phyloP scores from a whole-genome alignment of 352 stramenopile species.

The Phytophthora palmivora region DNA sequence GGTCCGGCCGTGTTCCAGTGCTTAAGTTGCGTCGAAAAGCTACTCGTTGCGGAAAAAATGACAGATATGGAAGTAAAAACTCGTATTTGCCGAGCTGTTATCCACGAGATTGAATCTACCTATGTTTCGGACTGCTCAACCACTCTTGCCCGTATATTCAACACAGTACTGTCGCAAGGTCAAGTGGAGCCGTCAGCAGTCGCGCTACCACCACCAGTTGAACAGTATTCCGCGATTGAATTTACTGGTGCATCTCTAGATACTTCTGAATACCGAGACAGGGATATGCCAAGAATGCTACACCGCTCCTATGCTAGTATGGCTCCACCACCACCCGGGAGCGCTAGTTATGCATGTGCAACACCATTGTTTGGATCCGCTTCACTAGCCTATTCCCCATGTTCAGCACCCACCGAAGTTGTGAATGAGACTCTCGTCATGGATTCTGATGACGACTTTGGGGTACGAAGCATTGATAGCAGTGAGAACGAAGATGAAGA shows the following conservation, averaged over 20 bases:
- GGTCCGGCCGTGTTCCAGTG: constrained; percentile 34
- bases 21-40: constrained; percentile 49
- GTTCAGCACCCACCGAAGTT: too few species aligned
- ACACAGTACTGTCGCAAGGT: constrained; percentile 40
- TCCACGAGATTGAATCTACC: constrained; percentile 33
- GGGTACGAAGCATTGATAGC: constrained; percentile 31
- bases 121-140: constrained; percentile 17
- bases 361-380: constrained; percentile 8
- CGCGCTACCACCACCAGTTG: neutral
- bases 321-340: neutral
- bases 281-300: neutral
- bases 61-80: constrained; percentile 15
- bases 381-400: too few species aligned
- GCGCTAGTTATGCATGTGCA: neutral
- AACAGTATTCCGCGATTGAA: neutral
- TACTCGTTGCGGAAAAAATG: constrained; percentile 47
- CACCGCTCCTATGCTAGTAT: neutral
- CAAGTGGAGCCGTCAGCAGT: constrained; percentile 26
- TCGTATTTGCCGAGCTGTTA: constrained; percentile 41
- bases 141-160: constrained; percentile 35
- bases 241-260: constrained; percentile 3
- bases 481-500: constrained; percentile 26
- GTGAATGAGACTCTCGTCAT: neutral
- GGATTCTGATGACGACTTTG: constrained; percentile 22
- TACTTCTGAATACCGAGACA: neutral